A percentile compares a stretch with the other conserved stretches of the same genome.
Conservation (phyloP, 2,329 filamentous ascomycete species). For the Tolypocladium guangdongense region DNA sequence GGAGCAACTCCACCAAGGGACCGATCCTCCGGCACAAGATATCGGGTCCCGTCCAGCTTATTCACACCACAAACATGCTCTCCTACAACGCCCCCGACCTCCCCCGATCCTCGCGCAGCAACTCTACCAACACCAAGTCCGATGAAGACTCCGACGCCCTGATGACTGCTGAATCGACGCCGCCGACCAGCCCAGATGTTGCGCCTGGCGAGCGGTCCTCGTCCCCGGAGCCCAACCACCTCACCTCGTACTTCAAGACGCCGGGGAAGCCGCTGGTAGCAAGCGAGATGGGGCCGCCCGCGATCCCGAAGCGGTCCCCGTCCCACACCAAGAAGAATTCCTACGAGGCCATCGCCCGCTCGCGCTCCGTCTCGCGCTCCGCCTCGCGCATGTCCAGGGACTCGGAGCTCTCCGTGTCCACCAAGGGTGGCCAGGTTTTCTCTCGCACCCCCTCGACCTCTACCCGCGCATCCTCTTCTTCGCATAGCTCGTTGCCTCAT, state of each 20-base stretch:
- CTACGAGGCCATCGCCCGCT: conserved; percentile 61
- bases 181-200: conserved; percentile 59
- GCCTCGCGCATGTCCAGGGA: conserved; percentile 47
- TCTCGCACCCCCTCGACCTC: conserved; percentile 48
- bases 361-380: conserved; percentile 54
- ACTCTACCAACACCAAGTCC: conserved; percentile 44
- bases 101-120: conserved; percentile 37
- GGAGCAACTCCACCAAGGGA: conserved; percentile 41
- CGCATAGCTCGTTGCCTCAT: conserved; percentile 22
- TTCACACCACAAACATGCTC: conserved; percentile 93
- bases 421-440: conserved; percentile 45
- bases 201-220: conserved; percentile 42
- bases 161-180: conserved; percentile 43
- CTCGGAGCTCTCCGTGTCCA: conserved; percentile 40
- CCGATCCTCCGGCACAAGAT: conserved; percentile 57
- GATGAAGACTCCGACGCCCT: conserved; percentile 63
- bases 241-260: conserved; percentile 55
- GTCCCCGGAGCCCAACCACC: conserved; percentile 52
- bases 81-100: conserved; percentile 91
- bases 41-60: conserved; percentile 73
- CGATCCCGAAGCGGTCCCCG: conserved; percentile 65
- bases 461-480: conserved; percentile 38
- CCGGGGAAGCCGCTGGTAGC: conserved; percentile 31
- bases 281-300: conserved; percentile 27
- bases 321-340: conserved; percentile 81